These are phyloP conservation scores for Suzukiozyma palmioleophila DNA, from an alignment of 1,139 yeast species.

Conservation along the genomic window DNA sequence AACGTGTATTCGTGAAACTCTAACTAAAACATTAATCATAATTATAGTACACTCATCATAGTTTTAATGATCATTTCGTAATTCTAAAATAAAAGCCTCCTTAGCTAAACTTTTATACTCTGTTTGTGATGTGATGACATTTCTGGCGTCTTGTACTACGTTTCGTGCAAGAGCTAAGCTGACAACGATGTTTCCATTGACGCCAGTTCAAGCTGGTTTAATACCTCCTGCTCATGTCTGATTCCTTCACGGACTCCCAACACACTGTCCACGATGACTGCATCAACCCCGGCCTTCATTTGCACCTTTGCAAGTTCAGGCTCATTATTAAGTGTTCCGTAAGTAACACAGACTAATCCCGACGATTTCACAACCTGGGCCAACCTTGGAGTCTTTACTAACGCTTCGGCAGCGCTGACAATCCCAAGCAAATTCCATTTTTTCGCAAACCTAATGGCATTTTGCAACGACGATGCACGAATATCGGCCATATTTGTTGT, in stretches of 20 bases:
- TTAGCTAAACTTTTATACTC: too few relatives aligned
- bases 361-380: conserved; percentile 84
- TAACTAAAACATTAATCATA: too few relatives aligned
- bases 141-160: too few relatives aligned
- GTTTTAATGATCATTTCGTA: too few relatives aligned
- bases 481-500: conserved; percentile 81
- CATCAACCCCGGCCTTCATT: conserved; percentile 94
- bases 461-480: conserved; percentile 82
- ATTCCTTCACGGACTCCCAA: conserved; percentile 87
- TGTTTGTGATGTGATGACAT: too few relatives aligned
- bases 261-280: conserved; percentile 94
- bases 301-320: conserved; percentile 84
- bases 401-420: conserved; percentile 83
- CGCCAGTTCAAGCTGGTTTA: conserved; percentile 11
- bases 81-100: too few relatives aligned
- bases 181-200: background rate
- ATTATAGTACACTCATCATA: too few relatives aligned
- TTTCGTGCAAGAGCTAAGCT: too few relatives aligned
- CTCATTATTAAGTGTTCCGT: conserved; percentile 79
- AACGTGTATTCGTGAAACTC: too few relatives aligned
- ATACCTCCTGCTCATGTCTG: conserved; percentile 30
- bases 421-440: conserved; percentile 92
- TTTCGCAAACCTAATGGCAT: conserved; percentile 86
- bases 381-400: conserved; percentile 82
- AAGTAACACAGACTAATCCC: conserved; percentile 91